Base-by-base conservation (phyloP, 208 protist genomes). In the Acanthamoeba lenticulata region DNA sequence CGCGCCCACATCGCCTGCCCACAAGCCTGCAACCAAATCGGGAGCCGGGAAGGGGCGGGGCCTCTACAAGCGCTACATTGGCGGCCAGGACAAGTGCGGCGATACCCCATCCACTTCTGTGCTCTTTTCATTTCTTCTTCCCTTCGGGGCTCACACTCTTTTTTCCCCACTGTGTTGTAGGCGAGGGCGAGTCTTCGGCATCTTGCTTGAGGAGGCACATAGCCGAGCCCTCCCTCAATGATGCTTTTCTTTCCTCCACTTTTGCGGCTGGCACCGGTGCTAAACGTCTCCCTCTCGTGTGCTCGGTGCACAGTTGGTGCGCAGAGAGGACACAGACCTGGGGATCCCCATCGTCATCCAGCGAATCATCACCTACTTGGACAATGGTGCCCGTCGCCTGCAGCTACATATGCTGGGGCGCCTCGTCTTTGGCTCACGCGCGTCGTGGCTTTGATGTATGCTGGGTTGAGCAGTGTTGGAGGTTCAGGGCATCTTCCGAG, bases 51-150 rank as follows among this genome's bases (percentile, higher is more conserved):
- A 85, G 52, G 74, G 74, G 2, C 15, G 74, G 34, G 44, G 44
- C 27, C 44, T 85, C 27, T 85, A 85, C 44, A 85, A 85, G 34
- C 74, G 74, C 29, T 85, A 85, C 44, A 36, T 85, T 2, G 74
- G 38, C 21, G 24, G 32, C 0, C 15, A 29, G 1, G 74, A 85
- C 74, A 85, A 85, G 74, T 85, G 36, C 36, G 40, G 0, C 44
- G 62, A 38, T 72, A 7, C n/a, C 9, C n/a, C 62, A 15, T 27
- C 42, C 42, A 0, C 42, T 15, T 24, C n/a, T 45, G 13, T 52
- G 3, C 5, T 32, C 5, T 15, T 5, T 2, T 62, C 27, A 9
- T n/a, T 65, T 27, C 17, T 65, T 65, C 6, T 19, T 0, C 15
- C 32, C 57, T 34, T 65, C 57, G 27, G 7, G 5, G 5, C 2